These are phyloP conservation scores for Globisporangium heterothallicum DNA, from an alignment of 352 stramenopile species.

Conservation along the genomic window DNA sequence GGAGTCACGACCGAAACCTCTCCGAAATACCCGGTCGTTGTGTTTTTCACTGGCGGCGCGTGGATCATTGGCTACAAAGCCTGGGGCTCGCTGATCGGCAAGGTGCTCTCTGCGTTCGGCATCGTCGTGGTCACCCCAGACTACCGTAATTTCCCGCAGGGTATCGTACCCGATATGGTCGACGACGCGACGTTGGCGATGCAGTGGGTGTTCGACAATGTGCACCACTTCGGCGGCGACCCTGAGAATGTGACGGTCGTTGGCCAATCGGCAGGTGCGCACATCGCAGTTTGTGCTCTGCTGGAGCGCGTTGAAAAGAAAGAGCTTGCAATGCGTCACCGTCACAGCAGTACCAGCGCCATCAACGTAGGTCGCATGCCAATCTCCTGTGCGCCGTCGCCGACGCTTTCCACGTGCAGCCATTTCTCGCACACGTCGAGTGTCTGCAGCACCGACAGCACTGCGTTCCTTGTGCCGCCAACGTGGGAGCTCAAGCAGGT, in stretches of 20 bases:
- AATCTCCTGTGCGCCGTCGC: constrained; percentile 9
- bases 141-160: constrained; percentile 90
- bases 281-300: constrained; percentile 76
- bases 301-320: constrained; percentile 68
- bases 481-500: constrained; percentile 64
- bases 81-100: constrained; percentile 84
- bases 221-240: constrained; percentile 83
- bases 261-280: constrained; percentile 86
- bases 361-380: constrained; percentile 13
- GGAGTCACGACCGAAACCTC: constrained; percentile 11
- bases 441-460: constrained; percentile 25
- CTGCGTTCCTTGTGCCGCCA: constrained; percentile 25
- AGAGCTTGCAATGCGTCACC: constrained; percentile 10
- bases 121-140: constrained; percentile 89
- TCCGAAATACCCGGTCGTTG: constrained; percentile 64
- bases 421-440: constrained; percentile 21
- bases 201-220: constrained; percentile 86
- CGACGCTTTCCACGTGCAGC: constrained; percentile 22
- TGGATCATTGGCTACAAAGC: constrained; percentile 94
- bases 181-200: constrained; percentile 78
- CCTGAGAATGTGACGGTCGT: constrained; percentile 78
- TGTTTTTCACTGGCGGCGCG: constrained; percentile 87
- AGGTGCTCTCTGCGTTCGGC: constrained; percentile 60
- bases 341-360: constrained; percentile 4
- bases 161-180: constrained; percentile 86